Conservation (phyloP, 73 alveolate species). For the Paramecium bursaria region DNA sequence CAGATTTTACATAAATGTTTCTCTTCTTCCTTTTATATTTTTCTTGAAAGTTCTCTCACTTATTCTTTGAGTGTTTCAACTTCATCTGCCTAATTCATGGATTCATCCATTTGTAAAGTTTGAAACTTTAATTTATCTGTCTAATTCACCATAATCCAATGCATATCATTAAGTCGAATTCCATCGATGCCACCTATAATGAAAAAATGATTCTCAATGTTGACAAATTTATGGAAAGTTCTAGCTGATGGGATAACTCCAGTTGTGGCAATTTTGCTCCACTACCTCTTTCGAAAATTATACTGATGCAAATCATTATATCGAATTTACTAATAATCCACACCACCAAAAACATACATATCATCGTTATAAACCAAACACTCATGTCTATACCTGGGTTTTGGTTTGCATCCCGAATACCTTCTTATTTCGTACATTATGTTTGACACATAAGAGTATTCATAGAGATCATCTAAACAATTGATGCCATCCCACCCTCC, state of each 20-base stretch:
- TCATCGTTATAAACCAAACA: constrained; percentile 73
- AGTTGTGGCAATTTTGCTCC: constrained; percentile 73
- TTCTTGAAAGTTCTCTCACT: constrained; percentile 24
- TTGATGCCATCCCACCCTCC: constrained; percentile 98
- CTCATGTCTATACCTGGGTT: constrained; percentile 83
- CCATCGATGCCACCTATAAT: constrained; percentile 88
- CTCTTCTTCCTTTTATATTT: constrained; percentile 57
- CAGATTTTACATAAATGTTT: constrained; percentile 56
- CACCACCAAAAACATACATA: constrained; percentile 84
- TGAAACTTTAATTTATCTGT: constrained; percentile 38
- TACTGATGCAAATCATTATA: constrained; percentile 76
- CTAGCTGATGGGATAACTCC: constrained; percentile 76
- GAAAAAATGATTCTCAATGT: constrained; percentile 61
- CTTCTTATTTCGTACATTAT: constrained; percentile 78
- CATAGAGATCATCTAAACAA: constrained; percentile 89
- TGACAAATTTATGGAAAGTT: constrained; percentile 78
- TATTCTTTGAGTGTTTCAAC: constrained; percentile 44
- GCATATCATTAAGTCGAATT: constrained; percentile 80
- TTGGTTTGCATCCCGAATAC: constrained; percentile 63
- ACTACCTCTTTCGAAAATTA: constrained; percentile 67
- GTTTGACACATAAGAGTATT: constrained; percentile 74
- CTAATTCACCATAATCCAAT: constrained; percentile 54
- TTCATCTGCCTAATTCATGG: constrained; percentile 20
- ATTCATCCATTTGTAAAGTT: constrained; percentile 12
- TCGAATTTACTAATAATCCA: constrained; percentile 77